Evolutionary conservation across 1,139 yeast species (phyloP), one percentile per base, ranked within the genome.

Genomic region (Geotrichum aggregatum): DNA sequence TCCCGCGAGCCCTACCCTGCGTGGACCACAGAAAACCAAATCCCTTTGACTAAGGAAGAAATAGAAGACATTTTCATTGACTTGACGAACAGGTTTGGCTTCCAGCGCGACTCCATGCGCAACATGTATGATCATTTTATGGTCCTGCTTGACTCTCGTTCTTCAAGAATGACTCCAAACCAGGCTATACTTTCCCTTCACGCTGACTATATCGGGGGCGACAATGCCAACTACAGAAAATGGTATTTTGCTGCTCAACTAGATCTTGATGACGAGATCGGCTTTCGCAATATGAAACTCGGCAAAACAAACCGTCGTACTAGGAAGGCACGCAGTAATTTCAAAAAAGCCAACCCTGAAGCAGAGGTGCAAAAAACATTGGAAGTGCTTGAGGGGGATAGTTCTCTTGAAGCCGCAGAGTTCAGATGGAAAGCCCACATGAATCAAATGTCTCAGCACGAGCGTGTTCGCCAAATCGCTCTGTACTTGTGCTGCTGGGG

Each of bases 151-250:
- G 98, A 94, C 68, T 92, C 98, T 8, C 82, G 98, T 69, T 80
- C 98, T 10, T 88, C 97, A 50, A 84, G 98, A 72, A 88, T 91
- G 96, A 83, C 97, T 16, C 97, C 98, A 21, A 86, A 88, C 57
- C 96, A 88, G 70, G 98, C 98, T 24, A 76, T 94, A 62, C 76
- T 89, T 57, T 83, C 95, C 49, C 78, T 94, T 61, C 99, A 94
- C 67, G 95, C 98, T 42, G 98, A 94, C 69, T 94, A 92, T 73
- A 91, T 92, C 64, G 98, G 98, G 42, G 98, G 98, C 50, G 86
- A 85, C 59, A 80, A 88, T 58, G 84, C 98, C 31, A 92, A 92
- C 70, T 92, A 86, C 72, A 80, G 87, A 63, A 91, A 87, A 67
- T 92, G 98, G 98, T 92, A 87, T 70, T 88, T 92, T 71, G 96